Evolutionary conservation across 805 yeast species (phyloP).

Genomic region (Scheffersomyces spartinae): DNA sequence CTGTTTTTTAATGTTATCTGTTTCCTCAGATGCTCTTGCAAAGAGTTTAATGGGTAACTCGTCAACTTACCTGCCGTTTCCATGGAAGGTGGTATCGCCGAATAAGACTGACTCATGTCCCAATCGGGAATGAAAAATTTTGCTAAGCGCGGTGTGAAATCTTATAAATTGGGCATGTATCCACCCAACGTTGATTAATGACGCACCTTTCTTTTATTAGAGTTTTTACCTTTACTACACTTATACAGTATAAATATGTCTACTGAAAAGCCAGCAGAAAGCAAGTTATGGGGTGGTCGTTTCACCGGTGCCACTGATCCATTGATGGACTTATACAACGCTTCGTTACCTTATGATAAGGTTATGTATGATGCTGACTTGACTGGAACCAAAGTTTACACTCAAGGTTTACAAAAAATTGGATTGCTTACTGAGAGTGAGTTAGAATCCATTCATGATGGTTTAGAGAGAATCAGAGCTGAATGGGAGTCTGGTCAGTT

Average conservation of each 20-base stretch:
- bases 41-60: too few relatives aligned
- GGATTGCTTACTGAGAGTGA: slow-evolving; percentile 68
- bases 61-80: too few relatives aligned
- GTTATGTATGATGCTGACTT: slow-evolving; percentile 91
- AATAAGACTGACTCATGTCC: too few relatives aligned
- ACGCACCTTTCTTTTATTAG: not conserved
- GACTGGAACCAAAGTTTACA: slow-evolving; percentile 89
- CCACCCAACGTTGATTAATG: not conserved
- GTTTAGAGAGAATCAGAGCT: slow-evolving; percentile 53
- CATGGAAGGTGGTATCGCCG: too few relatives aligned
- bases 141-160: slow-evolving; percentile 15
- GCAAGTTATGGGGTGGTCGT: slow-evolving; percentile 95
- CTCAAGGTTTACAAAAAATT: slow-evolving; percentile 71
- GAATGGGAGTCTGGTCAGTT: slow-evolving; percentile 76
- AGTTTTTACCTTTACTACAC: not conserved
- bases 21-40: too few relatives aligned
- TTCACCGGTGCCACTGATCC: slow-evolving; percentile 97
- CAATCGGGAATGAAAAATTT: too few relatives aligned
- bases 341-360: slow-evolving; percentile 92
- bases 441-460: slow-evolving; percentile 69
- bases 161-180: slow-evolving; percentile 7
- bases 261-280: slow-evolving; percentile 42
- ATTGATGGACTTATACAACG: slow-evolving; percentile 92
- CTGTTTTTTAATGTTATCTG: too few relatives aligned
- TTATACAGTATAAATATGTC: slow-evolving; percentile 11